Evolutionary conservation across 2,329 filamentous ascomycete species (phyloP), one percentile per base, ranked within the genome.

Genomic region (Akanthomyces muscarius): DNA sequence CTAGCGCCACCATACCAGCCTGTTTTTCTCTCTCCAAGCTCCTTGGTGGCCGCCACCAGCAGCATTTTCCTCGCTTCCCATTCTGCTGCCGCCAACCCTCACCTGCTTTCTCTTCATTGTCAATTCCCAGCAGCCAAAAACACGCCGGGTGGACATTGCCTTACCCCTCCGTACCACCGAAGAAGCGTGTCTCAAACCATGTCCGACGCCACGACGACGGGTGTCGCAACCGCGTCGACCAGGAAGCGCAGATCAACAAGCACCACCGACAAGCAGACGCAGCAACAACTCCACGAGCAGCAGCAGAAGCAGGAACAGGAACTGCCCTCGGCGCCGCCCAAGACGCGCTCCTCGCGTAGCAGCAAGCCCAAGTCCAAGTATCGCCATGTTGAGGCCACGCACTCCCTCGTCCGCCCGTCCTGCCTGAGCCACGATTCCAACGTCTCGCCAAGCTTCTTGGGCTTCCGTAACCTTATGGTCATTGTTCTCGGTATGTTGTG

Each of bases 381-480:
- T 79, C 90, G 92, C 68, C 95, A 99, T 84, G 87, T 96, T 66
- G 91, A 90, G 64, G 93, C 93, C 38, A 87, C 96, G 42, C 95
- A 99, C 76, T 87, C 87, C 8, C 74, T 84, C 68, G 77, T 83
- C 44, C 85, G 86, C 64, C 86, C 89, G 8, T 97, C 94, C 28
- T 92, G 90, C 70, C 81, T 98, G 54, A 97, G 92, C 76, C 89
- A 93, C 70, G 95, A 98, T 73, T 85, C 91, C 2, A 77, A 84
- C 52, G 80, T 79, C 13, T 81, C 87, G 2, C 91, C 93, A 25
- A 97, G 91, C 74, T 98, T 97, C 72, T 78, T 97, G 18, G 95
- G 95, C 0, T 98, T 99, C 73, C 84, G 94, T 65, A 99, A 99
- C 73, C 83, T 99, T 66, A 97, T 97, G 91, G 90, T 97, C 45